Evolutionary conservation across 179 eudicot genomes (phyloP), one percentile per base, ranked within the genome.

Genomic region (Silene noctiflora): DNA sequence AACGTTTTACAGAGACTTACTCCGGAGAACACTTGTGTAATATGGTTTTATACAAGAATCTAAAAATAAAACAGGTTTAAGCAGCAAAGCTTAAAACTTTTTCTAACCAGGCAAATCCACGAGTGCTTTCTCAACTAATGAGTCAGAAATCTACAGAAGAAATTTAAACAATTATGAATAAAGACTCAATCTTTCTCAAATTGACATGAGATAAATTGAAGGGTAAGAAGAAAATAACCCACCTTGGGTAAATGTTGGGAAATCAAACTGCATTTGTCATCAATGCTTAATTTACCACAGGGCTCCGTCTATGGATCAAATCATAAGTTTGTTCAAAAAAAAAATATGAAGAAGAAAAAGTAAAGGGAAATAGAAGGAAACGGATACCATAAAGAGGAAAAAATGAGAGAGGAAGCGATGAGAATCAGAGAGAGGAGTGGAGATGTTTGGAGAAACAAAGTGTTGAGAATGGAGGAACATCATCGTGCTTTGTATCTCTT

Each of bases 211-310:
- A 24, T 11, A 3, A 44, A 27, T 19, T 4, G 51, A 74, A 13
- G 60, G 58, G 21, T 21, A 24, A 56, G 14, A 35, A 35, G 5
- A 35, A 35, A n/a, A 81, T 42, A 11, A 17, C 27, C 68, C 14
- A 91, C 99, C 91, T 86, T 84, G 31, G 93, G 80, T 74, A 91
- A 83, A 80, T 81, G 84, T 17, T 78, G 86, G 67, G 89, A 69
- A 78, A 95, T 90, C 87, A 93, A 84, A 63, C 80, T 76, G 82
- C 91, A 88, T 77, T 90, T 95, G 59, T 81, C 84, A 48, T 80
- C 75, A 78, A 90, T 63, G 67, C 86, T 87, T 55, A 95, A 86
- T 29, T 84, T 75, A 25, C 90, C 96, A 76, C 92, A 88, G 31
- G 88, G 91, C 79, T 91, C 84, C 76, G 78, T 75, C 99, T 95